Evolutionary conservation across 2,329 filamentous ascomycete genomes (phyloP), one percentile per base, ranked within the genome.

Genomic region (Diaporthe sp.): DNA sequence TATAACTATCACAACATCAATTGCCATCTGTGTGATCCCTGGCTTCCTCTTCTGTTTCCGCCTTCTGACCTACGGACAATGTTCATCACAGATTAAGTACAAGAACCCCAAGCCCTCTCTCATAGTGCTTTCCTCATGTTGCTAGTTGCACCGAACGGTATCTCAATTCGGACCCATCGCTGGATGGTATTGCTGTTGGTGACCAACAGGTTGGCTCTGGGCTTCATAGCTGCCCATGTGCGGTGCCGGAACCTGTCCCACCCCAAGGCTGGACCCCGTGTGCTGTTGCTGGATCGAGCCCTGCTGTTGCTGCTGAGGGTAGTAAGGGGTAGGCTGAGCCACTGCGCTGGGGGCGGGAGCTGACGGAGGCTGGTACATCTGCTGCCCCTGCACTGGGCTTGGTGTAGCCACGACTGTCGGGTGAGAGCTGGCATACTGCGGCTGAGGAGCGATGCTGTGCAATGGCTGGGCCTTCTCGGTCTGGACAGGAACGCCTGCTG

Each of bases 381-480:
- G 77, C 75, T 75, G 77, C 13, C 47, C 47, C 53, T 75, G 78
- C 37, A 76, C 71, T 60, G 76, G 77, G 51, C 76, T 74, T 17
- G 77, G 77, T n/a, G 77, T 72, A 20, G 73, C 51, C 61, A 75
- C 73, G 17, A 61, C 75, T 28, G 79, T 79, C 34, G 51, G 68
- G 25, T 63, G n/a, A n/a, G 73, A 72, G 60, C 28, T 31, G 39
- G 55, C 71, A 22, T 77, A 80, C 61, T 80, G 80, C 72, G 75
- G 77, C n/a, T 79, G 55, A 53, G 73, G 68, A 44, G 37, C 42
- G 63, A 61, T 37, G 39, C 37, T 63, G 12, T 60, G 63, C 22
- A 51, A 44, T 34, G 73, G 63, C 60, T 78, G 78, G 72, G 82
- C 81, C 73, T 83, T 76, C 58, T 77, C 74, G 20, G 31, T 20